Evolutionary conservation across 306 rosid genomes (phyloP).

Genomic region (Glycine tomentella): DNA sequence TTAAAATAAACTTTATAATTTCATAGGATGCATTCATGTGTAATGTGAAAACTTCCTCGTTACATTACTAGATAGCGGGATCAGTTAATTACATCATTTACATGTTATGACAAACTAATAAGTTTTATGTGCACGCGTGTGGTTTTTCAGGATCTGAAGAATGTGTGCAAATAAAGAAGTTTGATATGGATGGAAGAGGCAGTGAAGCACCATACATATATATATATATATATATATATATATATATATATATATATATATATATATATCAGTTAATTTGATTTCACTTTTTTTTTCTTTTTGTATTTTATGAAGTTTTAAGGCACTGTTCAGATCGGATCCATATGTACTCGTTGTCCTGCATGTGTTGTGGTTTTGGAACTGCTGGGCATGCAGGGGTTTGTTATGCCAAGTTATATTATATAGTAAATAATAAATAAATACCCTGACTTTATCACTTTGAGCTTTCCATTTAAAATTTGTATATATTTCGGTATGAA

Average conservation of each 20-base stretch:
- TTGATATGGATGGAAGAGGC: not conserved
- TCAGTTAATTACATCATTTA: too few relatives aligned
- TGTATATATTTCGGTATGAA: not conserved
- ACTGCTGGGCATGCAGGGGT: not conserved
- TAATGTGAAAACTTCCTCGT: too few relatives aligned
- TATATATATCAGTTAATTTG: not conserved
- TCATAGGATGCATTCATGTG: not conserved
- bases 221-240: not conserved
- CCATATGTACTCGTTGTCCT: conserved; percentile 25
- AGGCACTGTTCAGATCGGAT: conserved; percentile 29
- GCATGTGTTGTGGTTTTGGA: conserved; percentile 11
- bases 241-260: not conserved
- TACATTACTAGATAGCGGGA: too few relatives aligned
- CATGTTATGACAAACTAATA: not conserved
- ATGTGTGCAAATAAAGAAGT: conserved; percentile 8
- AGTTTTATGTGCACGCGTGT: not conserved
- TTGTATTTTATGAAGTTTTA: not conserved
- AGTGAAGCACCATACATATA: not conserved
- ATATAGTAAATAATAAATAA: conserved; percentile 37
- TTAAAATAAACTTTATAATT: too few relatives aligned
- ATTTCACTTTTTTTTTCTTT: conserved; percentile 1
- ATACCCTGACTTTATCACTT: not conserved
- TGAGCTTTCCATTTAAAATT: not conserved
- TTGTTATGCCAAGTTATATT: not conserved
- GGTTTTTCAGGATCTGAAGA: not conserved